Evolutionary conservation across 148 eudicot species (phyloP), one percentile per base, ranked within the genome.

Genomic region (Chenopodium formosanum): DNA sequence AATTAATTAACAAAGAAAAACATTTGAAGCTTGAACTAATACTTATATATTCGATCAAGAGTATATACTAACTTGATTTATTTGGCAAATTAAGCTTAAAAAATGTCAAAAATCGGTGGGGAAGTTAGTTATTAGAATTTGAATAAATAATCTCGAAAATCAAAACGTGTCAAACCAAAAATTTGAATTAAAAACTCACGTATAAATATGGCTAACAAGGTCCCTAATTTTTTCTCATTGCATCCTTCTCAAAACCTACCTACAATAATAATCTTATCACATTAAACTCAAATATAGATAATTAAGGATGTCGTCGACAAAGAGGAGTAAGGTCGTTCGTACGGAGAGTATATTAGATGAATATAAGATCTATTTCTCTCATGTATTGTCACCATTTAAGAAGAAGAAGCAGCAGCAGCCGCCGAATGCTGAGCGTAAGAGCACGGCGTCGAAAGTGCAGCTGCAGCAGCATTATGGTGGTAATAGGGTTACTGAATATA

Each of bases 271-370:
- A 10, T 52, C 44, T 5, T 40, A 50, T 50, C 53, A 50, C 62
- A 56, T 56, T 56, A 2, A 56, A 56, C 62, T 56, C 22, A 19
- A 56, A 14, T 56, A 4, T 2, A 53, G 60, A 16, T 53, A 53
- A 17, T 16, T 19, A 19, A 67, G 19, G 76, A 76, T 76, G 81
- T 76, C 81, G 62, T 56, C 62, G 1, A 17, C 66, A 12, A 72
- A 71, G 70, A 71, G 65, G 20, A 72, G 32, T 53, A 80, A 76
- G 27, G 40, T 72, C 7, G 86, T 84, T 27, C 64, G 83, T 1
- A 84, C 83, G 7, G 86, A 76, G 73, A 80, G 86, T 50, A 50
- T 76, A 19, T 70, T 84, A 65, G 81, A 84, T 64, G 86, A 84
- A 34, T 65, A 29, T 20, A 84, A 80, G 6, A 71, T 84, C 47